phyloP scores from a whole-genome alignment of 345 rosid species.

The Brassica juncea region DNA sequence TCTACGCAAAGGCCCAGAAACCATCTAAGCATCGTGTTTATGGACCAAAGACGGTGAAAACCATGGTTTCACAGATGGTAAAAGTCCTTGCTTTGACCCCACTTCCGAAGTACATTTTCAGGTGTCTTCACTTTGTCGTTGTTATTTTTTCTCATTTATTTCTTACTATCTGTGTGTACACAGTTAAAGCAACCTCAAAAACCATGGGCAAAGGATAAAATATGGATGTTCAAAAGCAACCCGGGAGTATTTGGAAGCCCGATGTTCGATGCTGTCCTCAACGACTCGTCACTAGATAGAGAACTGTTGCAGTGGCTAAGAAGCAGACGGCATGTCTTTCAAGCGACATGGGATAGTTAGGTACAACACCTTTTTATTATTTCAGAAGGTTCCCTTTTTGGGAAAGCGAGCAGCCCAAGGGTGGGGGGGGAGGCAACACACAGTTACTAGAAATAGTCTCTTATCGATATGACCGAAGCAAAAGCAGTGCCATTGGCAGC shows the following conservation, averaged over 20 bases:
- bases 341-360: constrained; percentile 78
- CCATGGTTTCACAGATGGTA: constrained; percentile 88
- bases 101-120: background rate
- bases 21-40: constrained; percentile 80
- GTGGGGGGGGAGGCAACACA: background rate
- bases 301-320: constrained; percentile 92
- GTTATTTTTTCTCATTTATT: background rate
- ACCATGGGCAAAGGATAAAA: constrained; percentile 93
- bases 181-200: constrained; percentile 89
- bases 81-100: constrained; percentile 26
- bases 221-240: constrained; percentile 75
- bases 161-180: constrained; percentile 31
- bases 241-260: constrained; percentile 83
- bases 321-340: constrained; percentile 66
- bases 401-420: constrained; percentile 12
- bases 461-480: constrained; percentile 18
- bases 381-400: constrained; percentile 17
- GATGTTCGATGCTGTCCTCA: constrained; percentile 76
- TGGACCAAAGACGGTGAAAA: constrained; percentile 71
- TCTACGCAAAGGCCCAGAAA: constrained; percentile 84
- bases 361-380: background rate
- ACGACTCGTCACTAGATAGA: constrained; percentile 57
- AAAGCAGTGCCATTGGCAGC: constrained; percentile 3
- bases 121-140: background rate
- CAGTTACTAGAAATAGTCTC: constrained; percentile 23